Conservation (phyloP, 2,329 filamentous ascomycete species). For the Ophiostoma quercus region DNA sequence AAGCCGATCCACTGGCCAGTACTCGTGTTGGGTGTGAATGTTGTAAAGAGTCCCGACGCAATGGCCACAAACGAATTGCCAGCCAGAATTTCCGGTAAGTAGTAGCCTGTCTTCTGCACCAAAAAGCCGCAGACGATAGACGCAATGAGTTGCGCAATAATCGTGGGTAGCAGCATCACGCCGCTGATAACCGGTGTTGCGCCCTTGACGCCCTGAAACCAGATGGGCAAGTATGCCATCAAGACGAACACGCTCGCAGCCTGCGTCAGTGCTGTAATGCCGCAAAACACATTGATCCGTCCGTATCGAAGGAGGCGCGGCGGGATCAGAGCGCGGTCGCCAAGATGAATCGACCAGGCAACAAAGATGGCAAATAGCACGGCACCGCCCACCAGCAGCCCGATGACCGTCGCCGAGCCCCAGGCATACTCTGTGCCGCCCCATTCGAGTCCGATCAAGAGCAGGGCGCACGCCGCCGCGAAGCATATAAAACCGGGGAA, state of each 20-base stretch:
- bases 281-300: neutral
- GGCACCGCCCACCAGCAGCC: neutral
- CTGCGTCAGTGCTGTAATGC: neutral
- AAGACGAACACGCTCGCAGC: conserved; percentile 4
- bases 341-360: neutral
- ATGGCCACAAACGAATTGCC: neutral
- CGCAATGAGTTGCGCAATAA: neutral
- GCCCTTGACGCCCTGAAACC: neutral
- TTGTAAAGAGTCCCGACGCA: neutral
- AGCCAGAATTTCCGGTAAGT: neutral
- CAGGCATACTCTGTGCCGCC: neutral
- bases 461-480: neutral
- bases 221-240: neutral
- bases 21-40: neutral
- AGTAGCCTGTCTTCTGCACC: neutral
- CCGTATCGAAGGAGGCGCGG: neutral
- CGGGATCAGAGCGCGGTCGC: neutral
- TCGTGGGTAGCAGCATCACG: neutral
- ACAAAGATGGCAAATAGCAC: neutral
- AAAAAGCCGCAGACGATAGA: neutral
- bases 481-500: neutral
- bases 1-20: neutral
- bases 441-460: neutral
- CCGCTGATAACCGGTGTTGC: neutral
- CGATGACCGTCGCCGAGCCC: neutral